phyloP scores from a whole-genome alignment of 805 yeast genomes.

The Candida multigemmis region DNA sequence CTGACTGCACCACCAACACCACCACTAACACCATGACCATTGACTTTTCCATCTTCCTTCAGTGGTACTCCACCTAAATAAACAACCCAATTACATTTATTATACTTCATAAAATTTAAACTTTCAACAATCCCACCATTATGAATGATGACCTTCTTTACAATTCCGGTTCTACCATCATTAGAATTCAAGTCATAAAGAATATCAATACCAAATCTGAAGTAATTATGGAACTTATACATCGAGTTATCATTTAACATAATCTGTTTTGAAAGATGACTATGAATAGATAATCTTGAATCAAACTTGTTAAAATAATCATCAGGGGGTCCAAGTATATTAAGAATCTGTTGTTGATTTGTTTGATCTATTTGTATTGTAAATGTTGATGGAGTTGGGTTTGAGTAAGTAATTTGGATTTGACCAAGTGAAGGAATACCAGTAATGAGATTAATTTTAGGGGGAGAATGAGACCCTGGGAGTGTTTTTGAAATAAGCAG shows the following conservation, averaged over 20 bases:
- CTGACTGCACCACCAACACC: no score
- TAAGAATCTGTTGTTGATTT: constrained; percentile 40
- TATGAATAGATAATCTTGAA: constrained; percentile 33
- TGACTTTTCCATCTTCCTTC: constrained; percentile 3
- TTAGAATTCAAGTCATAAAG: constrained; percentile 33
- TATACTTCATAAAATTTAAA: constrained; percentile 46
- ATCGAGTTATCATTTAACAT: constrained; percentile 5
- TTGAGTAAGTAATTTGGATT: no score
- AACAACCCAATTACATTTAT: constrained; percentile 37
- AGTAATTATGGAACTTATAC: constrained; percentile 48
- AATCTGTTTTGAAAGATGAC: constrained; percentile 12
- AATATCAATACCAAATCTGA: constrained; percentile 44
- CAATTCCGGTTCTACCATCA: constrained; percentile 17
- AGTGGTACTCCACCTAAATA: constrained; percentile 3
- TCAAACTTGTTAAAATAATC: constrained; percentile 40
- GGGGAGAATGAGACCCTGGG: no score
- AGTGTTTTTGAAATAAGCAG: no score
- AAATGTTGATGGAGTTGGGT: no score
- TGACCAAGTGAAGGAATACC: no score
- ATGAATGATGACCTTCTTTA: constrained; percentile 42
- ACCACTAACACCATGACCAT: no score
- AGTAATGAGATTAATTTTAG: no score
- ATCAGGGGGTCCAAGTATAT: constrained; percentile 48
- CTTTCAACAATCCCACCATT: constrained; percentile 43
- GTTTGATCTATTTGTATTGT: constrained; percentile 29